Conservation (phyloP, 2,329 filamentous ascomycete genomes). For the Hymenoscyphus scutula region DNA sequence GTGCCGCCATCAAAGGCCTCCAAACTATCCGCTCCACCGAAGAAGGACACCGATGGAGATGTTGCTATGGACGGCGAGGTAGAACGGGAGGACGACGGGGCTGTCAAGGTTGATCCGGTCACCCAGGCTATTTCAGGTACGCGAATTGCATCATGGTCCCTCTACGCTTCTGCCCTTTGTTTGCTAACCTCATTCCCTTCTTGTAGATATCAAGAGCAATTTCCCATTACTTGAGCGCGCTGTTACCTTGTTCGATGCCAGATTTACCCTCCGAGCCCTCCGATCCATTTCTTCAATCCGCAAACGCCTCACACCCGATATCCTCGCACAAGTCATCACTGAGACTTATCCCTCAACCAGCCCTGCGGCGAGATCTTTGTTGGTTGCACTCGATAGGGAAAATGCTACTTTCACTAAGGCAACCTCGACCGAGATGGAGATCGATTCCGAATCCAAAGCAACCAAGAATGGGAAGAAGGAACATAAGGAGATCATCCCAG, state of each 20-base stretch:
- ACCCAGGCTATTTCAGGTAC: constrained; percentile 60
- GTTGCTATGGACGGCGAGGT: constrained; percentile 63
- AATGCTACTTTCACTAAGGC: constrained; percentile 60
- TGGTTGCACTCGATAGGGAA: constrained; percentile 67
- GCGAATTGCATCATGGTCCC: constrained; percentile 47
- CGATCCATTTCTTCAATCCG: constrained; percentile 94
- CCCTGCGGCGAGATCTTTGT: constrained; percentile 65
- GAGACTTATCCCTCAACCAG: constrained; percentile 69
- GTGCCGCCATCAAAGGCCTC: constrained; percentile 69
- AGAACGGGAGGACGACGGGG: constrained; percentile 36
- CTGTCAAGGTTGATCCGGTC: constrained; percentile 58
- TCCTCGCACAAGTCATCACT: constrained; percentile 76
- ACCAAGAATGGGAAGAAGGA: constrained; percentile 61
- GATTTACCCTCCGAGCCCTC: constrained; percentile 91
- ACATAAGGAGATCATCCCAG: constrained; percentile 74
- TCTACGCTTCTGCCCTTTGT: not conserved
- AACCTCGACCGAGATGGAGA: constrained; percentile 66
- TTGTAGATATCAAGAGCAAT: constrained; percentile 87
- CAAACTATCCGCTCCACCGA: constrained; percentile 54
- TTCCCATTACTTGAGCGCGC: constrained; percentile 89
- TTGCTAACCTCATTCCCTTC: constrained; percentile 20
- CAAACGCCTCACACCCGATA: constrained; percentile 81
- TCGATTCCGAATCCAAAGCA: constrained; percentile 60
- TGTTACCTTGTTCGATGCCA: constrained; percentile 87
- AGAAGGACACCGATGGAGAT: constrained; percentile 65